Evolutionary conservation across 768 basidiomycete genomes (phyloP).

Genomic region (Auricularia sp.): DNA sequence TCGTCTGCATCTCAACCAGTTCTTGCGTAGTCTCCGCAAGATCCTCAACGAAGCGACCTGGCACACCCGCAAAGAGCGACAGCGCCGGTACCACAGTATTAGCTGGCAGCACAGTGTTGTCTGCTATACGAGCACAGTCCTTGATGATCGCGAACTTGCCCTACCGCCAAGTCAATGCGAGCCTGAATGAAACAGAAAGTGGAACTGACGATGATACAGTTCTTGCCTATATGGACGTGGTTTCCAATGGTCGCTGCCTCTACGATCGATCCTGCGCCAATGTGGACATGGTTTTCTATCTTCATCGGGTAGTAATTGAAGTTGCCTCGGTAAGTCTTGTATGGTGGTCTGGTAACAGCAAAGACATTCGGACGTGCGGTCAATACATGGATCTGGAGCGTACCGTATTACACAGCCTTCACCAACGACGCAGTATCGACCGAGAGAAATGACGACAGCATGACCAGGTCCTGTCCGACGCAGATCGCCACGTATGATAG

Average conservation of each 20-base stretch:
- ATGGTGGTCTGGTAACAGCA: conserved; percentile 50
- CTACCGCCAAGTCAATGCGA: conserved; percentile 29
- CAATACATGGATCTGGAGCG: conserved; percentile 9
- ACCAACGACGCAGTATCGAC: conserved; percentile 85
- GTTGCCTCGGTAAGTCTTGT: conserved; percentile 81
- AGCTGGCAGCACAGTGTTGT: conserved; percentile 82
- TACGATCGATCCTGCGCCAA: conserved; percentile 79
- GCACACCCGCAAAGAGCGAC: conserved; percentile 77
- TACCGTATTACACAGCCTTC: conserved; percentile 85
- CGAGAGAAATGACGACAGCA: conserved; percentile 87
- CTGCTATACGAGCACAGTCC: conserved; percentile 84
- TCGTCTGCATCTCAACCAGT: conserved; percentile 75
- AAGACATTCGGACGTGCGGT: no score
- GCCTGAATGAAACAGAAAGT: background rate
- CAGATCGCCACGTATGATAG: conserved; percentile 90
- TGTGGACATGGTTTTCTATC: conserved; percentile 89
- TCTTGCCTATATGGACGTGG: conserved; percentile 89
- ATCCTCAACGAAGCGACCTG: conserved; percentile 75
- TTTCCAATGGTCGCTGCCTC: conserved; percentile 94
- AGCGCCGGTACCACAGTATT: conserved; percentile 89
- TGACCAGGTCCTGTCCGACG: conserved; percentile 82
- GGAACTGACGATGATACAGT: conserved; percentile 77
- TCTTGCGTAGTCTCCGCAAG: conserved; percentile 94
- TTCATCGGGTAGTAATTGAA: conserved; percentile 99
- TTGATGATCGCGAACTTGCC: conserved; percentile 96